Base-by-base conservation (phyloP, 805 yeast genomes). In the Sporopachydermia lactativora region DNA sequence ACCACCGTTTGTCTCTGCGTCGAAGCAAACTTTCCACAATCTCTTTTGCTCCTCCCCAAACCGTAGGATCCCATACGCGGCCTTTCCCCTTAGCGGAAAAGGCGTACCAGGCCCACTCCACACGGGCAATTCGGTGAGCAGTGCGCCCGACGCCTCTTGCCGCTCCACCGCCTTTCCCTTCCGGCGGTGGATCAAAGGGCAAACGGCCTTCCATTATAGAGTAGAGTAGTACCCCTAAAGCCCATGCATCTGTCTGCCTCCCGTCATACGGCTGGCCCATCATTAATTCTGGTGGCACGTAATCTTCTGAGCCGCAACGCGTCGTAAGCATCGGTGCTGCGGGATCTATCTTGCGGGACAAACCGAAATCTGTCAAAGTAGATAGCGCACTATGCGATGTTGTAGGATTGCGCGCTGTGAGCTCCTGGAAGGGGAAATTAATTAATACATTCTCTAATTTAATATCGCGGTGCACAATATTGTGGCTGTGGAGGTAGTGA, bases 251-350 rank as follows among this genome's bases (percentile, higher is more conserved):
- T 39, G 92, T 80, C 47, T 83, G 75, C 40, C 81, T 71, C 8
- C 99, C 99, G 52, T 89, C 89, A 53, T 92, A 92, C 4, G 85
- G 80, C 42, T 83, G 66, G 1, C 97, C 97, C 75, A 92, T 73
- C 34, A 92, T 62, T 17, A 92, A 61, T 53, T 92, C 99, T 0
- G 98, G 99, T 0, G 96, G 80, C 4, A 92, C 95, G 52, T 92
- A 92, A 55, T 92, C 98, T 47, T 84, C 96, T 1, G 95, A 83
- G 0, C 99, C 98, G 58, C 98, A 92, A 45, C 97, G 62, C 1
- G 97, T 89, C 2, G 82, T 70, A 17, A 94, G 66, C 43, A 79
- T 50, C 17, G 85, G 81, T 47, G 72, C 64, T 1, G 63, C 67
- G 1, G 74, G 70, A 39, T 70, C 75, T 17, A 89, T 69, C 39